These are phyloP conservation scores for Stagonosporopsis chrysanthemi DNA, from an alignment of 2,329 filamentous ascomycete species.

Conservation along the genomic window DNA sequence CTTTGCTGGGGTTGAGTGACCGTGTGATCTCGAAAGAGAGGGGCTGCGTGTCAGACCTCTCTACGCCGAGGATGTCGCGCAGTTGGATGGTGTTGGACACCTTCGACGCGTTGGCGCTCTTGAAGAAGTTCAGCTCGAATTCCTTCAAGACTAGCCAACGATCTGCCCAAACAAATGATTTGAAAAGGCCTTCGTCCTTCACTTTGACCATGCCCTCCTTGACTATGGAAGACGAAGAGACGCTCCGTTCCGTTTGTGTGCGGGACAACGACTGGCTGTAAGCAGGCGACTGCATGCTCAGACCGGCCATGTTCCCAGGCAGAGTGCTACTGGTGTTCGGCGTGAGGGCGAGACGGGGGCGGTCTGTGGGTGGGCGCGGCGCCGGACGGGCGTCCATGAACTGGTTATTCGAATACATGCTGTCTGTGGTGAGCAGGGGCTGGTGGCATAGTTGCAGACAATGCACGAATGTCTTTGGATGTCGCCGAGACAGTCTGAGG, in stretches of 20 bases:
- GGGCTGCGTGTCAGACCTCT: slow-evolving; percentile 87
- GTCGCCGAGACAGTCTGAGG: slow-evolving; percentile 6
- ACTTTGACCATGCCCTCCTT: slow-evolving; percentile 79
- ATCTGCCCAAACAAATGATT: slow-evolving; percentile 83
- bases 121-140: slow-evolving; percentile 92
- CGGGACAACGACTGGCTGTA: slow-evolving; percentile 50
- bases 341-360: slow-evolving; percentile 81
- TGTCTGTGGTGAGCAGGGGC: slow-evolving; percentile 34
- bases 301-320: slow-evolving; percentile 79
- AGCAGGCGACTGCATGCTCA: slow-evolving; percentile 72
- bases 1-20: slow-evolving; percentile 62
- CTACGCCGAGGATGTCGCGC: slow-evolving; percentile 87
- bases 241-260: slow-evolving; percentile 52
- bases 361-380: slow-evolving; percentile 84
- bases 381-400: slow-evolving; percentile 99
- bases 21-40: slow-evolving; percentile 95
- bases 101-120: slow-evolving; percentile 82
- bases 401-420: slow-evolving; percentile 68
- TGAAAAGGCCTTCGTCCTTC: slow-evolving; percentile 90
- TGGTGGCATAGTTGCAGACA: slow-evolving; percentile 6
- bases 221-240: slow-evolving; percentile 49
- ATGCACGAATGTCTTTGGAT: background rate
- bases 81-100: slow-evolving; percentile 84
- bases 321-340: slow-evolving; percentile 72
- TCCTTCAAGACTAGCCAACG: slow-evolving; percentile 92